Percentiles rank a stretch among this genome's conserved stretches.
These are phyloP conservation scores for Lathyrus tuberosus DNA, from an alignment of 306 rosid genomes.

Conservation along the genomic window DNA sequence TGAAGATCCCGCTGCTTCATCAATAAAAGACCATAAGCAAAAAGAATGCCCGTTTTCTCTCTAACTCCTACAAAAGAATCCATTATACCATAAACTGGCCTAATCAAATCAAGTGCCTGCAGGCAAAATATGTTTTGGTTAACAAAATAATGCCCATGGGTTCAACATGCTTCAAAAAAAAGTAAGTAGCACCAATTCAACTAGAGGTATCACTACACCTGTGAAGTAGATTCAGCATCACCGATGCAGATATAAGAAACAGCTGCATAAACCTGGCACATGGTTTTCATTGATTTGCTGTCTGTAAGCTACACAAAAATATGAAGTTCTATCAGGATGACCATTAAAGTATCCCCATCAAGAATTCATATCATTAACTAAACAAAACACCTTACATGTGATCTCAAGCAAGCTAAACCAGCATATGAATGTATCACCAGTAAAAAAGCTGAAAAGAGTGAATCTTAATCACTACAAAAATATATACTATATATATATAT, in stretches of 20 bases:
- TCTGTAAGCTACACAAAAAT: conserved; percentile 69
- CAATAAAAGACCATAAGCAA: conserved; percentile 89
- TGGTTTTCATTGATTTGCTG: conserved; percentile 93
- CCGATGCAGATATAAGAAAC: conserved; percentile 95
- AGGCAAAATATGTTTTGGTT: conserved; percentile 40
- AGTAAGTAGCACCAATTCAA: conserved; percentile 28
- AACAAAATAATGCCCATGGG: conserved; percentile 24
- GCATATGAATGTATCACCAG: conserved; percentile 30
- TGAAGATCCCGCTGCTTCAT: conserved; percentile 95
- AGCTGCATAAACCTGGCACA: conserved; percentile 93
- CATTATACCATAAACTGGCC: conserved; percentile 87
- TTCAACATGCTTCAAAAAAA: conserved; percentile 18
- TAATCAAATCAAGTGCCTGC: conserved; percentile 95
- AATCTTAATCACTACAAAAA: conserved; percentile 14
- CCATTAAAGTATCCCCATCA: conserved; percentile 30
- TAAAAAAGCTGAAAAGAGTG: conserved; percentile 31
- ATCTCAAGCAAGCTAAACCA: conserved; percentile 38
- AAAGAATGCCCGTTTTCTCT: conserved; percentile 92
- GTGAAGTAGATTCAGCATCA: conserved; percentile 91
- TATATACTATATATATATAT: conserved; percentile 28
- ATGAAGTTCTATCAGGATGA: conserved; percentile 41
- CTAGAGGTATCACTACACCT: conserved; percentile 51
- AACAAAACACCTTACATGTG: conserved; percentile 19
- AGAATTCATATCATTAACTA: conserved; percentile 14
- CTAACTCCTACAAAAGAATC: conserved; percentile 98